Percentiles rank a stretch among this genome's conserved stretches.
Conservation (phyloP, 345 rosid genomes). For the Fremontodendron californicum region DNA sequence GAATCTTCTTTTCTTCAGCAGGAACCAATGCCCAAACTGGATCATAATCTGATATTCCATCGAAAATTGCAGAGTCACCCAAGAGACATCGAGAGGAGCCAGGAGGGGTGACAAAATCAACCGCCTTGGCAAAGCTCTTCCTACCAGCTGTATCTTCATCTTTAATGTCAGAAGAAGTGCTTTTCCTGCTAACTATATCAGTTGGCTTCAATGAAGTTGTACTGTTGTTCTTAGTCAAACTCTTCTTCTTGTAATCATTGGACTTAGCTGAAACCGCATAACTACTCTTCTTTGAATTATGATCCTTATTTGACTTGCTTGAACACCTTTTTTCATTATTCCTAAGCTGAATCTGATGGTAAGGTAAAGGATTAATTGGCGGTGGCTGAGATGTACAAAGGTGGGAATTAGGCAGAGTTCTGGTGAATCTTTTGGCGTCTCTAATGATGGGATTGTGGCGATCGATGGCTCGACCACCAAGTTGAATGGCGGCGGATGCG, state of each 20-base stretch:
- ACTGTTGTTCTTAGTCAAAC: constrained; percentile 13
- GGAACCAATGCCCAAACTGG: constrained; percentile 35
- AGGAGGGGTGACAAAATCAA: constrained; percentile 49
- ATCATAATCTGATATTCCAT: constrained; percentile 44
- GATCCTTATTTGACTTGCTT: constrained; percentile 16
- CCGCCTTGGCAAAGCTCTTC: constrained; percentile 32
- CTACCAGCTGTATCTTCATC: constrained; percentile 14
- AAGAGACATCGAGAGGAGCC: constrained; percentile 72
- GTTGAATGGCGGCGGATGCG: constrained; percentile 26
- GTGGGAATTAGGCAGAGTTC: constrained; percentile 28
- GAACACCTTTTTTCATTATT: constrained; percentile 31
- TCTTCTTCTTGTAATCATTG: constrained; percentile 34
- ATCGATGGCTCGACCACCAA: constrained; percentile 68
- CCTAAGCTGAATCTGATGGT: constrained; percentile 33
- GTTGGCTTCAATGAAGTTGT: constrained; percentile 16
- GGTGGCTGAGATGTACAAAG: constrained; percentile 36
- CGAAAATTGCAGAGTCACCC: constrained; percentile 34
- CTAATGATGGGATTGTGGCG: constrained; percentile 86
- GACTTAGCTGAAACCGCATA: constrained; percentile 2
- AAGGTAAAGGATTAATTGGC: constrained; percentile 40
- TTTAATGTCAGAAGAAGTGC: constrained; percentile 11
- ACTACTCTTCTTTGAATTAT: constrained; percentile 21
- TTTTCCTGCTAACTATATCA: constrained; percentile 23
- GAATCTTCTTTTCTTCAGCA: constrained; percentile 20
- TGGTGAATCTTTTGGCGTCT: constrained; percentile 55